phyloP scores from a whole-genome alignment of 2,329 filamentous ascomycete species.

The Aspergillus sp. region DNA sequence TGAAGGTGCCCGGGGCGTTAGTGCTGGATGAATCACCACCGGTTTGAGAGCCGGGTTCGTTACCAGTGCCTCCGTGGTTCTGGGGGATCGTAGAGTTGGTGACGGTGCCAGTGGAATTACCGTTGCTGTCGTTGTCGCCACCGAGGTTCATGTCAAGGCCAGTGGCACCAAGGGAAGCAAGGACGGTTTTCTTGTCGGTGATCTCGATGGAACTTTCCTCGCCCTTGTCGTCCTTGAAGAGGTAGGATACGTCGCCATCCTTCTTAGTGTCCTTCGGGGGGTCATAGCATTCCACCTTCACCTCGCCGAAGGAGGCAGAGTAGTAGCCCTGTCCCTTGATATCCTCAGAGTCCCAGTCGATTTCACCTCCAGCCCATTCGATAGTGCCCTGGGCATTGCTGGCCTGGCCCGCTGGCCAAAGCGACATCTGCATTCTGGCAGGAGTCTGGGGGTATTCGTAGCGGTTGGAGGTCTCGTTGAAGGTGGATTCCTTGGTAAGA shows the following conservation, averaged over 20 bases:
- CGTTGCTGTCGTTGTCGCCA: constrained; percentile 10
- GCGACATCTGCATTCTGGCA: constrained; percentile 83
- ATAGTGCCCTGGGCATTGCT: constrained; percentile 82
- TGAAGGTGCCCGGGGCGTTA: constrained; percentile 27
- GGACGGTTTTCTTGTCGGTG: constrained; percentile 69
- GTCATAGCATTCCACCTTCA: constrained; percentile 85
- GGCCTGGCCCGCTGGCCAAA: constrained; percentile 87
- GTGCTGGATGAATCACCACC: constrained; percentile 15
- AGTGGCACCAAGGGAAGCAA: constrained; percentile 78
- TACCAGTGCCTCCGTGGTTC: constrained; percentile 32
- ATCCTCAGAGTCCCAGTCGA: constrained; percentile 80
- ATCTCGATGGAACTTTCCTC: constrained; percentile 78
- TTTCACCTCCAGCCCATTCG: constrained; percentile 84
- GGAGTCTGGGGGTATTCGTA: constrained; percentile 92
- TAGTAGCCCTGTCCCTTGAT: constrained; percentile 86
- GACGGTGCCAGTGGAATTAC: constrained; percentile 17
- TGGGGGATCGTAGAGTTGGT: constrained; percentile 30
- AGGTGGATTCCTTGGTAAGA: constrained; percentile 70
- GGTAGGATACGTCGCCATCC: constrained; percentile 66
- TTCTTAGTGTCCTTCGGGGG: constrained; percentile 69
- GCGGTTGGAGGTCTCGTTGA: constrained; percentile 77
- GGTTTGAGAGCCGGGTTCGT: constrained; percentile 20
- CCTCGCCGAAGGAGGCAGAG: constrained; percentile 74
- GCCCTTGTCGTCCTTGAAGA: constrained; percentile 64
- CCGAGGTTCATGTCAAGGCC: constrained; percentile 66